Base-by-base conservation (phyloP, 2,329 filamentous ascomycete genomes). In the Fusarium sp. region DNA sequence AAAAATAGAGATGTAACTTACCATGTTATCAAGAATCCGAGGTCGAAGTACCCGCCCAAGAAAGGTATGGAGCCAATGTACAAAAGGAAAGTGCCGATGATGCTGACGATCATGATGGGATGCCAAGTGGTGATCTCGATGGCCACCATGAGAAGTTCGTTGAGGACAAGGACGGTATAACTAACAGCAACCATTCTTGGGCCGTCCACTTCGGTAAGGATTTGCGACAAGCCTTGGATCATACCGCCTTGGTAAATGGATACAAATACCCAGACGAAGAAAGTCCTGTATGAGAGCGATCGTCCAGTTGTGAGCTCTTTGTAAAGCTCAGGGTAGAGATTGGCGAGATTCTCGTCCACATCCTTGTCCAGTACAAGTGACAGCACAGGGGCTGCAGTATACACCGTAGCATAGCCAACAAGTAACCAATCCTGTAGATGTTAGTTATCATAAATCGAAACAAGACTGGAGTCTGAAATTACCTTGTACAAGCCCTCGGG, bases 41-140 rank as follows among this genome's bases (percentile, higher is more conserved):
- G 84, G 74, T 98, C 93, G 79, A 96, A 97, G 77, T 98, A 98
- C n/a, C 85, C 85, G 4, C 91, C 91, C 21, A 99, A 79, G 73
- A 97, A 97, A 4, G 96, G 96, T 20, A 98, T 83, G 38, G 89
- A 93, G 4, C 88, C 93, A 24, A 94, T 83, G 74, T 92, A 99
- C n/a, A 95, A 77, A 26, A 91, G 77, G 43, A 92, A 90, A 0
- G 96, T 99, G 15, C 93, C 94, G 7, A 97, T 74, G 62, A 98
- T 91, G 69, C 86, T 90, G 50, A 92, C 81, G 54, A 97, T 90
- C 94, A 98, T 98, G 65, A 95, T 85, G 38, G 91, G 91, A 78
- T 98, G 96, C 96, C 96, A 99, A 1, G 96, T 99, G 5, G 93
- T 97, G 72, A 99, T 92, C 76, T 97, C 92, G 60, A 97, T 93